phyloP scores from a whole-genome alignment of 2,329 filamentous ascomycete species.

The Xylariomycetidae sp. region DNA sequence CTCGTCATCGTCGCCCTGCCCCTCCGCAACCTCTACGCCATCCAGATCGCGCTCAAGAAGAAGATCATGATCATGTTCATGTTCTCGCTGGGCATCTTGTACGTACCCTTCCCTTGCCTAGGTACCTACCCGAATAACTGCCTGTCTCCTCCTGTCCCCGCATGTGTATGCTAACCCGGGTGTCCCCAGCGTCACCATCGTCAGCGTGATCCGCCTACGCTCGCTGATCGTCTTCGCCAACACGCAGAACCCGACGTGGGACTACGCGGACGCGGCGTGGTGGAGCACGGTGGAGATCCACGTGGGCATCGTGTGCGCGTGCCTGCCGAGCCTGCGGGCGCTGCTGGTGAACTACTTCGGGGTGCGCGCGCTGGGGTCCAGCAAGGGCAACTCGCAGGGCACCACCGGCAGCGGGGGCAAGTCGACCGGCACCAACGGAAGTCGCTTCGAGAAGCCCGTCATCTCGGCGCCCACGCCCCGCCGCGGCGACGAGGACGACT shows the following conservation, averaged over 20 bases:
- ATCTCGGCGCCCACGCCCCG: no score
- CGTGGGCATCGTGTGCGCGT: slow-evolving; percentile 37
- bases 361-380: slow-evolving; percentile 7
- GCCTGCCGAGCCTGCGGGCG: slow-evolving; percentile 32
- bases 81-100: slow-evolving; percentile 33
- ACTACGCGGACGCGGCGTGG: slow-evolving; percentile 31
- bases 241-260: slow-evolving; percentile 34
- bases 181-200: slow-evolving; percentile 32
- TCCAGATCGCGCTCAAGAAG: slow-evolving; percentile 26
- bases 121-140: no score
- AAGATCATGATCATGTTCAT: slow-evolving; percentile 30
- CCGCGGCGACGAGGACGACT: slow-evolving; percentile 13
- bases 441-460: no score
- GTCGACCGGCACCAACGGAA: neutral
- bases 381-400: slow-evolving; percentile 3
- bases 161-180: neutral
- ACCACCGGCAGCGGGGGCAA: slow-evolving; percentile 3
- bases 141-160: no score
- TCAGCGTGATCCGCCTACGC: slow-evolving; percentile 37
- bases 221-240: slow-evolving; percentile 35
- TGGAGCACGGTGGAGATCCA: slow-evolving; percentile 38
- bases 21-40: slow-evolving; percentile 21
- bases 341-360: slow-evolving; percentile 17
- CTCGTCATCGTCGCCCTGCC: slow-evolving; percentile 23
- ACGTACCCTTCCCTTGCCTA: no score